phyloP scores from a whole-genome alignment of 1,139 yeast genomes.

The Saccharomyces hybrid region DNA sequence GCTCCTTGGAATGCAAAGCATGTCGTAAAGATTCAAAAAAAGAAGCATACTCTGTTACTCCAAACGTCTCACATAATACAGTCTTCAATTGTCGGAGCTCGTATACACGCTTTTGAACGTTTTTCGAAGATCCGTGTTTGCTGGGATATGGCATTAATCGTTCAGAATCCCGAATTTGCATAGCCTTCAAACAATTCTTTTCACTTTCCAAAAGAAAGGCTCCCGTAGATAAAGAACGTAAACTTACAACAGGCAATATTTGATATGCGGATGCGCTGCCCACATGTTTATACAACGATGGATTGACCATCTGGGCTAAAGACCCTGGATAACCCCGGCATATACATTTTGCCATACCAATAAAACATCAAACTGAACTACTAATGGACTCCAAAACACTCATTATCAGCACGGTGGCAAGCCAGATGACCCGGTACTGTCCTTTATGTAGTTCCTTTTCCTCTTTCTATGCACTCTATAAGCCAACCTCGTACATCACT shows the following conservation, averaged over 20 bases:
- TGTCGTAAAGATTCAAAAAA: conserved; percentile 8
- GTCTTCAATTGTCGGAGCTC: background rate
- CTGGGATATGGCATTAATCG: background rate
- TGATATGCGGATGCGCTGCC: background rate
- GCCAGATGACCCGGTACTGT: too few species aligned
- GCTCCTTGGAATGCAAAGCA: conserved; percentile 4
- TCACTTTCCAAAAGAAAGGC: background rate
- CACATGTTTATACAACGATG: background rate
- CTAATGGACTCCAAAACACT: background rate
- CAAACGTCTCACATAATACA: background rate
- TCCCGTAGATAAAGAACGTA: background rate
- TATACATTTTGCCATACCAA: background rate
- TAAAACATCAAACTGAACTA: background rate
- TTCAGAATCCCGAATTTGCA: background rate
- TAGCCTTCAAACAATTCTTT: background rate
- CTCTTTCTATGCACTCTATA: background rate
- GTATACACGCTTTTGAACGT: background rate
- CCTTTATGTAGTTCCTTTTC: background rate
- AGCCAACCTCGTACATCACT: background rate
- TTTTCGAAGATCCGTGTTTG: background rate
- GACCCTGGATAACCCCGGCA: background rate
- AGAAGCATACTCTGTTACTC: conserved; percentile 3
- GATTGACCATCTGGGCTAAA: background rate
- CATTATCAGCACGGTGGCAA: background rate
- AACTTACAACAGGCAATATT: background rate